phyloP scores from a whole-genome alignment of 2,329 filamentous ascomycete genomes.

The Colletotrichum costaricense region DNA sequence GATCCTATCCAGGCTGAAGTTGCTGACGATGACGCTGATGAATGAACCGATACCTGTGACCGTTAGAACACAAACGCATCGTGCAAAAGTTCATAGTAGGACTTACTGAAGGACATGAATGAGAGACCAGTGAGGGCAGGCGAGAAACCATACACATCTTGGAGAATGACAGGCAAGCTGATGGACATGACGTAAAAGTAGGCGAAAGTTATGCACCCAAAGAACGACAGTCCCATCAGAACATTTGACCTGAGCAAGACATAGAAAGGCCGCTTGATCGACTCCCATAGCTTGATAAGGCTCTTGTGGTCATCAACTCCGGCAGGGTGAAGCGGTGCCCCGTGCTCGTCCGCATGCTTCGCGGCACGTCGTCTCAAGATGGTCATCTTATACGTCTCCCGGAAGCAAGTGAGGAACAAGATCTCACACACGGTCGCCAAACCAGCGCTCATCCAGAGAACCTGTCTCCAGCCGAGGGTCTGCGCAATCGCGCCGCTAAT shows the following conservation, averaged over 20 bases:
- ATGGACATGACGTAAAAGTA: slow-evolving; percentile 66
- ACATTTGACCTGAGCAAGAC: slow-evolving; percentile 63
- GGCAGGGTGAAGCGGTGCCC: slow-evolving; percentile 29
- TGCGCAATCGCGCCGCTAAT: slow-evolving; percentile 66
- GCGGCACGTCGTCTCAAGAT: slow-evolving; percentile 60
- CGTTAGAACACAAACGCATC: slow-evolving; percentile 23
- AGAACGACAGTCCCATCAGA: slow-evolving; percentile 60
- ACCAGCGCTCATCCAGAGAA: slow-evolving; percentile 61
- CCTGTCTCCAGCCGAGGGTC: slow-evolving; percentile 63
- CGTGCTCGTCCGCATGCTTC: slow-evolving; percentile 44
- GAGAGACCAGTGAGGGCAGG: slow-evolving; percentile 63
- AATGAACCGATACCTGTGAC: slow-evolving; percentile 59
- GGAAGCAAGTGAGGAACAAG: slow-evolving; percentile 61
- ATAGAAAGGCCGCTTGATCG: slow-evolving; percentile 57
- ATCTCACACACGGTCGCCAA: slow-evolving; percentile 62
- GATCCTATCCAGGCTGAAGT: slow-evolving; percentile 62
- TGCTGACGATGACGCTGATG: slow-evolving; percentile 60
- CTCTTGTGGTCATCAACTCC: slow-evolving; percentile 38
- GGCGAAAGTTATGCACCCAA: slow-evolving; percentile 60
- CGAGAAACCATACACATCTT: slow-evolving; percentile 59
- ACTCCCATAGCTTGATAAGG: slow-evolving; percentile 49
- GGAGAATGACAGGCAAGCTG: slow-evolving; percentile 62
- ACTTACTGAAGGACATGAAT: slow-evolving; percentile 66
- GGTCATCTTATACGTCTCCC: slow-evolving; percentile 71
- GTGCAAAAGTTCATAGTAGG: not conserved